Evolutionary conservation across 1,139 yeast species (phyloP).

Genomic region (Tardiomyces digboiensis): DNA sequence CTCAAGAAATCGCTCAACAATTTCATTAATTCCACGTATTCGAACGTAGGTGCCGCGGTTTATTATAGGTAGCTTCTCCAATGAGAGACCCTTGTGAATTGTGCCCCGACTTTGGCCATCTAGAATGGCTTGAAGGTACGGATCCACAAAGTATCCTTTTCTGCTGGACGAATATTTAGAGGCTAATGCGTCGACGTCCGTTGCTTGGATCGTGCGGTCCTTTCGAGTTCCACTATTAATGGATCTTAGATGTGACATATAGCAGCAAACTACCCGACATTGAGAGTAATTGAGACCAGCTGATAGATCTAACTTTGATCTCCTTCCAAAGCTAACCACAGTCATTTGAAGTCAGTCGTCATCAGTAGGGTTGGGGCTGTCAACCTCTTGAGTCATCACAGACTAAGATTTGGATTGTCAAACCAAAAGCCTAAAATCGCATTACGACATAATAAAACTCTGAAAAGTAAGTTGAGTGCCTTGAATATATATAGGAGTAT

Average conservation of each 20-base stretch:
- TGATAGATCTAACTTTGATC: no score
- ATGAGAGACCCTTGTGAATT: constrained; percentile 18
- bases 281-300: no score
- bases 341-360: no score
- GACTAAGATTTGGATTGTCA: no score
- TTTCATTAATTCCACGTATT: constrained; percentile 48
- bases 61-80: constrained; percentile 66
- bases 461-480: no score
- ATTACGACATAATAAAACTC: no score
- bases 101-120: constrained; percentile 25
- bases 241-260: not conserved
- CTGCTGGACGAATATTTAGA: constrained; percentile 54
- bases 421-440: no score
- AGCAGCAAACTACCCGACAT: no score
- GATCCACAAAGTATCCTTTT: constrained; percentile 49
- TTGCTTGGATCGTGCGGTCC: constrained; percentile 51
- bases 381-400: no score
- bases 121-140: constrained; percentile 36
- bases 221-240: constrained; percentile 1
- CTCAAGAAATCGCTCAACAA: constrained; percentile 42
- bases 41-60: constrained; percentile 66
- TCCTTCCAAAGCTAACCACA: no score
- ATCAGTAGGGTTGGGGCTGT: no score
- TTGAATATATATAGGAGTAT: no score
- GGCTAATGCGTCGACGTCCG: constrained; percentile 81